These are phyloP conservation scores for Prillingera fragicola DNA, from an alignment of 1,284 basidiomycete species.

Conservation along the genomic window DNA sequence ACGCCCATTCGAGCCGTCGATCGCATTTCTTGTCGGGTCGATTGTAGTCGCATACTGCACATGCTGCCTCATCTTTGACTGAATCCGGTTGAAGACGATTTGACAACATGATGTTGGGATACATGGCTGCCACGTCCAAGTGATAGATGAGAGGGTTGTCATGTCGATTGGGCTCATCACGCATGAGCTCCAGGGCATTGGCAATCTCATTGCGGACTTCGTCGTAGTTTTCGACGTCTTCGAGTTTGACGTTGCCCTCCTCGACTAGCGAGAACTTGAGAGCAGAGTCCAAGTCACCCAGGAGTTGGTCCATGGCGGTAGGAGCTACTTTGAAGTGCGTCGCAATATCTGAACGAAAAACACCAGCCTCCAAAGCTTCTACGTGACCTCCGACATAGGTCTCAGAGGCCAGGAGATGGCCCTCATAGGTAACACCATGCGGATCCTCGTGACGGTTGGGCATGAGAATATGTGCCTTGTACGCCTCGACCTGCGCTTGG, in stretches of 20 bases:
- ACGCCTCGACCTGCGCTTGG: constrained; percentile 84
- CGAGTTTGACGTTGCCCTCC: constrained; percentile 75
- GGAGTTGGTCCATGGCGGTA: constrained; percentile 81
- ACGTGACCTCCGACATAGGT: constrained; percentile 99
- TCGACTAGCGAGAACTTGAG: constrained; percentile 83
- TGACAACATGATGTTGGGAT: constrained; percentile 99
- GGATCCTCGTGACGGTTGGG: constrained; percentile 94
- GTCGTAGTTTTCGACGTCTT: constrained; percentile 90
- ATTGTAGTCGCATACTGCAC: constrained; percentile 98
- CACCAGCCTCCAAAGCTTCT: constrained; percentile 95
- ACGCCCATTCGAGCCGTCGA: constrained; percentile 92
- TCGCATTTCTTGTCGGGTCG: constrained; percentile 94
- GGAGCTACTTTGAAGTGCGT: constrained; percentile 96
- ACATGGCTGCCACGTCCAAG: constrained; percentile 99
- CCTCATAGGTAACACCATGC: constrained; percentile 88
- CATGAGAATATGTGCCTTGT: constrained; percentile 87
- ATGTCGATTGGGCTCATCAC: constrained; percentile 79
- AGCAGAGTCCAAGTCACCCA: constrained; percentile 88
- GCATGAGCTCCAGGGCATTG: constrained; percentile 75
- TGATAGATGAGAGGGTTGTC: constrained; percentile 98
- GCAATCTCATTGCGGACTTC: constrained; percentile 80
- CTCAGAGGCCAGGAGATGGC: constrained; percentile 91
- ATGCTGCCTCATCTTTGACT: constrained; percentile 91
- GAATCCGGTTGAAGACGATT: constrained; percentile 98
- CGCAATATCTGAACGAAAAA: constrained; percentile 92